These are phyloP conservation scores for Fusarium nodosum DNA, from an alignment of 2,329 filamentous ascomycete genomes.

Conservation along the genomic window DNA sequence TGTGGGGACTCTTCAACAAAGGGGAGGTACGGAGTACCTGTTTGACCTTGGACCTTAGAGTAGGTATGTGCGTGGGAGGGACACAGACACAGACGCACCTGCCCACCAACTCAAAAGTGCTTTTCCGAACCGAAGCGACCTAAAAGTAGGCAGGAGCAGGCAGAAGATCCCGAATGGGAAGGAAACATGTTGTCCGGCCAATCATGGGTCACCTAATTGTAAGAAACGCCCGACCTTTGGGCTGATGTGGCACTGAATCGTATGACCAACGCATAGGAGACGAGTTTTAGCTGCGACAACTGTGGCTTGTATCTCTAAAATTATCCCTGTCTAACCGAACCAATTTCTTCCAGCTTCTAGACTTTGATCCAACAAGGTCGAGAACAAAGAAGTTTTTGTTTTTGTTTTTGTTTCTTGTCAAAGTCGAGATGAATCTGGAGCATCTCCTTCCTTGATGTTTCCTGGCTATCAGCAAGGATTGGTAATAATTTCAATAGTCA, in stretches of 20 bases:
- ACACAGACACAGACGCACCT: constrained; percentile 2
- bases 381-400: constrained; percentile 9
- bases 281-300: constrained; percentile 2
- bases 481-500: constrained; percentile 1
- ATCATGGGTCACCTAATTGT: constrained; percentile 39
- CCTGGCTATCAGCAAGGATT: neutral
- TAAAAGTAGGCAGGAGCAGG: constrained; percentile 18
- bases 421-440: neutral
- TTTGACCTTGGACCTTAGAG: neutral
- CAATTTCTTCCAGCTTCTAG: constrained; percentile 15
- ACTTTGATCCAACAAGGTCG: constrained; percentile 11
- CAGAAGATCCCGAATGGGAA: constrained; percentile 42
- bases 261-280: constrained; percentile 39
- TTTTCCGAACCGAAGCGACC: constrained; percentile 31
- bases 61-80: neutral
- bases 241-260: constrained; percentile 51
- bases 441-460: neutral
- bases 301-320: constrained; percentile 14
- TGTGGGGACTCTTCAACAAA: constrained; percentile 4
- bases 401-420: neutral
- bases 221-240: constrained; percentile 48
- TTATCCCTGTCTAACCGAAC: constrained; percentile 11
- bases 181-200: constrained; percentile 21
- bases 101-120: constrained; percentile 6
- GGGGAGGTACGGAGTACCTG: neutral